Conservation (phyloP, 805 yeast species). For the Kodamaea kakaduensis region DNA sequence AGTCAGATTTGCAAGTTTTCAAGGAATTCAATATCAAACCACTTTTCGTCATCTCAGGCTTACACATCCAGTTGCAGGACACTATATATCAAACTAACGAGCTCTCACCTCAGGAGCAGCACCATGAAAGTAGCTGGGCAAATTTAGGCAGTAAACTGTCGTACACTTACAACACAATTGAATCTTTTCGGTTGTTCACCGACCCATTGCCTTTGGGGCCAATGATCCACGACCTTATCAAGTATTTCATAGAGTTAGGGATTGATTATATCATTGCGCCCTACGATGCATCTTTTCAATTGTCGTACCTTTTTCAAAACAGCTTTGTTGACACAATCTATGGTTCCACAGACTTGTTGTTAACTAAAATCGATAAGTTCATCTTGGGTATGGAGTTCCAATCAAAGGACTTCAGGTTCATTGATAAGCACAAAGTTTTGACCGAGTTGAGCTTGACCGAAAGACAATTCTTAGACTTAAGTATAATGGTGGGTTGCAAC, state of each 20-base stretch:
- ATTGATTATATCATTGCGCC: constrained; percentile 78
- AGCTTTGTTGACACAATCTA: constrained; percentile 67
- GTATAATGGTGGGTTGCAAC: constrained; percentile 75
- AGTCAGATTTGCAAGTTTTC: constrained; percentile 60
- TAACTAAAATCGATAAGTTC: constrained; percentile 64
- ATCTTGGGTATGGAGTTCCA: constrained; percentile 69
- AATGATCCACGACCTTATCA: constrained; percentile 52
- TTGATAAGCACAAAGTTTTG: constrained; percentile 56
- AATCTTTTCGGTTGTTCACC: constrained; percentile 50
- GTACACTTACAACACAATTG: constrained; percentile 23
- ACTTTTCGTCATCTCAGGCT: constrained; percentile 73
- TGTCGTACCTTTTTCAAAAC: constrained; percentile 61
- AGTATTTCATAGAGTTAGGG: constrained; percentile 49
- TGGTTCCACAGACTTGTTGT: constrained; percentile 78
- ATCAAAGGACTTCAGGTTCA: constrained; percentile 59
- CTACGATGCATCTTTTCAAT: constrained; percentile 72
- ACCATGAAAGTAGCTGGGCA: constrained; percentile 38
- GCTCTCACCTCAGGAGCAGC: constrained; percentile 37
- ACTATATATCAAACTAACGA: constrained; percentile 33
- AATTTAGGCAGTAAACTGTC: constrained; percentile 27
- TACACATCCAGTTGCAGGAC: constrained; percentile 39
- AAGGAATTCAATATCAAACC: constrained; percentile 66
- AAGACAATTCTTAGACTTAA: constrained; percentile 69
- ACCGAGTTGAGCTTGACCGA: constrained; percentile 57
- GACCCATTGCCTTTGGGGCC: constrained; percentile 49